These are phyloP conservation scores for Phialophora expanda DNA, from an alignment of 2,329 filamentous ascomycete species.

Conservation along the genomic window DNA sequence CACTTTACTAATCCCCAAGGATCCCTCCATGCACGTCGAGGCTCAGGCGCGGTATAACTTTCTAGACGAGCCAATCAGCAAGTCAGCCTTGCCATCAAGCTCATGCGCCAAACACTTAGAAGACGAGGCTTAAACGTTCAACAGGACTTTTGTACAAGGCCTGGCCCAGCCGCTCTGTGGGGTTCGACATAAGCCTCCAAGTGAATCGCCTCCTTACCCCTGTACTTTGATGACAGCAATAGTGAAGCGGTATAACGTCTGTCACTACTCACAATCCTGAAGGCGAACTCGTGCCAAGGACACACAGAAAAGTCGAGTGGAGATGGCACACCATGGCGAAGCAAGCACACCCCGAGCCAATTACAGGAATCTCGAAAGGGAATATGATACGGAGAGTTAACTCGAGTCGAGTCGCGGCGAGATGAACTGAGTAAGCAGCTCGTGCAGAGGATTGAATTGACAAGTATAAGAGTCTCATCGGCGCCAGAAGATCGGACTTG, in stretches of 20 bases:
- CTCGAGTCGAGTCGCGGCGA: no score
- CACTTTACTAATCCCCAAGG: not conserved
- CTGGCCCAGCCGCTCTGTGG: not conserved
- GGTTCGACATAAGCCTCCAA: not conserved
- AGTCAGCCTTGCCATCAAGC: not conserved
- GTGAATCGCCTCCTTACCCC: not conserved
- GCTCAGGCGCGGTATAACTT: not conserved
- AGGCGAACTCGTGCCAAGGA: not conserved
- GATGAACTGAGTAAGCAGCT: not conserved
- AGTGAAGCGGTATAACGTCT: no score
- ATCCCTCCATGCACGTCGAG: not conserved
- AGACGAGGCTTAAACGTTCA: not conserved
- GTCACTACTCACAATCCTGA: not conserved
- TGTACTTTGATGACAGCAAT: no score
- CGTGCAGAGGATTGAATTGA: not conserved
- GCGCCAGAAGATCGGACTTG: not conserved
- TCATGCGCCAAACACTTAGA: not conserved
- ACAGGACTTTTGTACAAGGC: not conserved
- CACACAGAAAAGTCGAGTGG: not conserved
- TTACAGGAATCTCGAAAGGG: no score
- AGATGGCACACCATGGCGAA: not conserved
- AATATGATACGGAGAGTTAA: no score
- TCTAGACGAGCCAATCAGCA: not conserved
- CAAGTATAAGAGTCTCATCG: not conserved
- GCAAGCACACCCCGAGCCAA: not conserved